Base-by-base conservation (phyloP, 192 early-diverging fungal genomes). In the Coemansia sp. region DNA sequence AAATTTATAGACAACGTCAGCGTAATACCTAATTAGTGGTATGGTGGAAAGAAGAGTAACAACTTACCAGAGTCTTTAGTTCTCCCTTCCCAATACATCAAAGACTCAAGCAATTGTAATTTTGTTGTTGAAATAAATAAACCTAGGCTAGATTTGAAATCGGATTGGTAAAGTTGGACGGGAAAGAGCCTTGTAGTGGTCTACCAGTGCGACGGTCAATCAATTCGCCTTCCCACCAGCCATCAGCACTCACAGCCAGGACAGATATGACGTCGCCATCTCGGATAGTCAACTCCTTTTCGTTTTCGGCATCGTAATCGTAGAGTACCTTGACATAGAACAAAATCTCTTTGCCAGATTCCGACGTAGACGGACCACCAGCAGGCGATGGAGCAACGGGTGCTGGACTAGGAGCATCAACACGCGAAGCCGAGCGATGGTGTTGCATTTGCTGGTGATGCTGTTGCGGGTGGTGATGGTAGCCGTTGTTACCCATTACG, bases 151-250 rank as follows among this genome's bases (percentile, higher is more conserved):
- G 60, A 60, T 75, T 75, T 41, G 74, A 59, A 13, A 82, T 82
- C 1, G 76, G 80, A 17, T 85, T 77, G 10, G 80, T 76, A 62
- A 82, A 80, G 55, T 85, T 85, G 12, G 80, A 82, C 11, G 84
- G 84, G 69, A 85, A 85, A 15, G 74, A 77, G 22, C 84, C 84
- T 19, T 75, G 82, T 13, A 73, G 22, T 0, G 76, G 51, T 11
- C 65, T 64, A 3, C 80, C 72, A 24, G 80, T 80, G 31, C 72
- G 20, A 13, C 67, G 74, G 41, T 78, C 84, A 15, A 73, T 82
- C 61, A 79, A 62, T 45, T 85, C 80, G 64, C 80, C 84, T 10
- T 82, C 77, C 84, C 80, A 85, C 84, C 84, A 85, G 13, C 84
- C 84, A 39, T 82, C 84, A 12, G 75, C 70, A 40, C 74, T 79